These are phyloP conservation scores for Soucietia sequanensis DNA, from an alignment of 805 yeast species.

Conservation along the genomic window DNA sequence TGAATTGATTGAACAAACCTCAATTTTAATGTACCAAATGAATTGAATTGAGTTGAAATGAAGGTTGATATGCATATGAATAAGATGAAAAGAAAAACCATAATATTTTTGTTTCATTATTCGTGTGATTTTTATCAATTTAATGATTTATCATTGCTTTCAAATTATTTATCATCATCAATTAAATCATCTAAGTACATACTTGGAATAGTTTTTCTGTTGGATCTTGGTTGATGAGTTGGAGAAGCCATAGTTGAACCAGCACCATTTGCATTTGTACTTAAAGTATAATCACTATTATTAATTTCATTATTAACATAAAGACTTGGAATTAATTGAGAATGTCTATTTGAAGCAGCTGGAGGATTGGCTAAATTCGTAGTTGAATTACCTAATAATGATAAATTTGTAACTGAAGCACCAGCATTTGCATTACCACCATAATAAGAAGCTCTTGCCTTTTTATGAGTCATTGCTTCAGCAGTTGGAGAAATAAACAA, in stretches of 20 bases:
- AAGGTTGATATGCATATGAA: too few relatives aligned
- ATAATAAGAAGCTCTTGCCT: conserved; percentile 24
- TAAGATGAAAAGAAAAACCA: too few relatives aligned
- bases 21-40: too few relatives aligned
- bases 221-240: conserved; percentile 8
- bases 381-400: conserved; percentile 15
- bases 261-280: conserved; percentile 4
- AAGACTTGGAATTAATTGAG: conserved; percentile 33
- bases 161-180: conserved; percentile 22
- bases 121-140: too few relatives aligned
- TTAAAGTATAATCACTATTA: conserved; percentile 30
- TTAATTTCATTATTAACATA: conserved; percentile 38
- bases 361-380: conserved; percentile 16
- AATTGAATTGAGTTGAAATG: too few relatives aligned
- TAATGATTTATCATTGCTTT: too few relatives aligned
- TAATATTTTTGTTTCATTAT: too few relatives aligned
- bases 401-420: conserved; percentile 15
- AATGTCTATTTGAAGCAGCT: conserved; percentile 25
- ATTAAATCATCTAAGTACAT: conserved; percentile 52
- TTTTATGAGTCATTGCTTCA: conserved; percentile 58
- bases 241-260: conserved; percentile 9
- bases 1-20: too few relatives aligned
- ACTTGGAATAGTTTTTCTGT: conserved; percentile 43
- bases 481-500: conserved; percentile 81
- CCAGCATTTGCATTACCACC: conserved; percentile 11